phyloP scores from a whole-genome alignment of 176 grass and related monocot species.

The Oryza nivara region DNA sequence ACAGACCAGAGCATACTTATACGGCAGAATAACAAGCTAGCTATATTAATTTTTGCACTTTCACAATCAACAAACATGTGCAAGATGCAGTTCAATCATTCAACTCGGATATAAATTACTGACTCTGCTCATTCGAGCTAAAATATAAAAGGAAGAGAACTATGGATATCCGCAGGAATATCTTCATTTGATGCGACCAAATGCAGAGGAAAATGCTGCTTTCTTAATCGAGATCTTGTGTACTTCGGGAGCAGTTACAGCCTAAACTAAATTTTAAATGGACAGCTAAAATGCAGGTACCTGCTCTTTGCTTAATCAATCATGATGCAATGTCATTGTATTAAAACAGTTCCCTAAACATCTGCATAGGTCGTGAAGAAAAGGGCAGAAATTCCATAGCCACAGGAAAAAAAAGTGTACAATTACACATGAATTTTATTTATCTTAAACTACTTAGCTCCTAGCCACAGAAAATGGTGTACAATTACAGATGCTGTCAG shows the following conservation, averaged over 20 bases:
- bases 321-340: not conserved
- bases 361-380: not conserved
- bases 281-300: not conserved
- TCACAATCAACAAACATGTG: not conserved
- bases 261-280: not conserved
- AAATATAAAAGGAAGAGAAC: not conserved
- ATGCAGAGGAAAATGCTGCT: not conserved
- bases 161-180: not conserved
- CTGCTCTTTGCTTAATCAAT: not conserved
- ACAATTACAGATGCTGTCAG: not conserved
- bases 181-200: not conserved
- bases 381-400: not conserved
- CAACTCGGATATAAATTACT: not conserved
- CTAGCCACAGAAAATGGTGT: not conserved
- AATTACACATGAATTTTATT: not conserved
- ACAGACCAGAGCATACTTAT: not conserved
- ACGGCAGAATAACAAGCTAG: not conserved
- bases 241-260: not conserved
- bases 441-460: not conserved
- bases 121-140: not conserved
- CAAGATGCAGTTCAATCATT: not conserved
- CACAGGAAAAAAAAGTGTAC: not conserved
- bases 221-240: not conserved
- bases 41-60: not conserved
- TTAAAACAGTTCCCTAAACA: not conserved